Evolutionary conservation across 148 eudicot species (phyloP).

Genomic region (Vaccinium macrocarpon): DNA sequence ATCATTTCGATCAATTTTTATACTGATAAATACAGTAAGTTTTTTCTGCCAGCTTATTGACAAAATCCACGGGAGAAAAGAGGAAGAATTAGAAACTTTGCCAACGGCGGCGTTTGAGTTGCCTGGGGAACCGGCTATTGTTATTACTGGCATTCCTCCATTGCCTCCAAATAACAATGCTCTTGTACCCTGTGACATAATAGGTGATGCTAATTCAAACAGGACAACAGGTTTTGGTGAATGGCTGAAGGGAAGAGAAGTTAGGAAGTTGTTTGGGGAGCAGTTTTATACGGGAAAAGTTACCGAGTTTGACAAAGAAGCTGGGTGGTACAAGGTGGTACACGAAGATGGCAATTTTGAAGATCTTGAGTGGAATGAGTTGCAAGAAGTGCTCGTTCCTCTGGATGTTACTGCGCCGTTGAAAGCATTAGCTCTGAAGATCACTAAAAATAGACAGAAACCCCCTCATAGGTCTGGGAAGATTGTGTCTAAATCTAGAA

Average conservation of each 20-base stretch:
- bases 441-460: slow-evolving; percentile 44
- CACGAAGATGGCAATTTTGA: slow-evolving; percentile 85
- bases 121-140: slow-evolving; percentile 77
- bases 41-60: not conserved
- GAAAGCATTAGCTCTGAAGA: slow-evolving; percentile 53
- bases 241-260: slow-evolving; percentile 77
- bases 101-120: slow-evolving; percentile 42
- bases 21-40: not conserved
- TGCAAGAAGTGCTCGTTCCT: slow-evolving; percentile 57
- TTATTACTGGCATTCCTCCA: slow-evolving; percentile 71
- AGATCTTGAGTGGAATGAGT: slow-evolving; percentile 84
- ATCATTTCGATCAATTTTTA: not conserved
- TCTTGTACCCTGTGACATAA: slow-evolving; percentile 18
- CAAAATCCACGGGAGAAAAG: slow-evolving; percentile 19
- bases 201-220: slow-evolving; percentile 23
- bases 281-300: slow-evolving; percentile 51
- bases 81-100: slow-evolving; percentile 29
- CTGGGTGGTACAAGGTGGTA: slow-evolving; percentile 71
- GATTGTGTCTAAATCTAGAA: slow-evolving; percentile 13
- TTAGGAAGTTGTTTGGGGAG: slow-evolving; percentile 52
- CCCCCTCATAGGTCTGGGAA: slow-evolving; percentile 21
- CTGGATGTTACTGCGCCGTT: slow-evolving; percentile 65
- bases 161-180: slow-evolving; percentile 23
- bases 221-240: slow-evolving; percentile 47
- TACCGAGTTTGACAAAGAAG: slow-evolving; percentile 54